Evolutionary conservation across 495 filamentous ascomycete genomes (phyloP).

Genomic region (Hyphodiscus hymeniophilus): DNA sequence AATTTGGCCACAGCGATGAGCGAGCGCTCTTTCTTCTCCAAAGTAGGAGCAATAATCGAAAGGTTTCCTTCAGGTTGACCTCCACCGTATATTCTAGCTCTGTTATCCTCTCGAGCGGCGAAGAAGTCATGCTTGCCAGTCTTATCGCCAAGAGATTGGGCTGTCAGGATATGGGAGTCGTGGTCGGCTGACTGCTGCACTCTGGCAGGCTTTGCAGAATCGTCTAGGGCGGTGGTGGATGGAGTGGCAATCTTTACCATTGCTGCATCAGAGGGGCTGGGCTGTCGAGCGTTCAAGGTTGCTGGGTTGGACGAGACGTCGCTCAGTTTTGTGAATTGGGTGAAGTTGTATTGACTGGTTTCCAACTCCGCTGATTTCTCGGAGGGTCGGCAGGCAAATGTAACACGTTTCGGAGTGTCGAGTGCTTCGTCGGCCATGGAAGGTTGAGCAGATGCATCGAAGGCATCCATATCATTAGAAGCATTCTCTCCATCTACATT

Average conservation of each 20-base stretch:
- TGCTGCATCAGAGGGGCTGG: slow-evolving; percentile 37
- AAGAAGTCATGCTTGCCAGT: slow-evolving; percentile 21
- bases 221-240: not conserved
- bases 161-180: not conserved
- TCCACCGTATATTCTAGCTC: slow-evolving; percentile 5
- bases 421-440: not conserved
- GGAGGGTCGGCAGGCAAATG: not conserved
- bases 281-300: slow-evolving; percentile 16
- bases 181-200: not conserved
- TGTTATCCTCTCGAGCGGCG: slow-evolving; percentile 20
- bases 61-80: not conserved
- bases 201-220: not conserved
- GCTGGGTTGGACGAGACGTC: not conserved
- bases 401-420: not conserved
- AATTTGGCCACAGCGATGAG: not conserved
- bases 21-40: not conserved
- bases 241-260: slow-evolving; percentile 27
- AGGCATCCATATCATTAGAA: not conserved
- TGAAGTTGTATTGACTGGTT: no score
- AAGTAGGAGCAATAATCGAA: not conserved
- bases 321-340: not conserved
- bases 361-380: not conserved
- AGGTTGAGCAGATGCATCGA: not conserved
- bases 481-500: not conserved
- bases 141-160: slow-evolving; percentile 16